Base-by-base conservation (phyloP, 1,284 basidiomycete species). In the Apiotrichum gracile region DNA sequence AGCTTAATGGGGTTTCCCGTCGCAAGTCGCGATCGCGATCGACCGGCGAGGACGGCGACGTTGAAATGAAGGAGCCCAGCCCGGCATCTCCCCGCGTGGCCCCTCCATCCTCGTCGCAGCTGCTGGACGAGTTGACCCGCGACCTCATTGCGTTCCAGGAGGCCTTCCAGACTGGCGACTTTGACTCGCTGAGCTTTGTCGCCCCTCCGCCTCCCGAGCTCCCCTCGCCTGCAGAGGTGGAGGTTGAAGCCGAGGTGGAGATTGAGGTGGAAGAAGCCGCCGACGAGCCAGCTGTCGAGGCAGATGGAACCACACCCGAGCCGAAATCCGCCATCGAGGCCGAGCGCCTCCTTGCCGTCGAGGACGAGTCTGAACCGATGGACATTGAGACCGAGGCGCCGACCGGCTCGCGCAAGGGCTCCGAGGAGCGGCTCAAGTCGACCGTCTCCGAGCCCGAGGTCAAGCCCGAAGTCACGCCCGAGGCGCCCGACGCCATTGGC, bases 111-210 rank as follows among this genome's bases (percentile, higher is more conserved):
- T 86, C 85, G 44, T 84, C 87, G 80, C 84, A 82, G 73, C 80
- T 88, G 77, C 87, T 93, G 84, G 89, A 91, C 72, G 86, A 86
- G 64, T 77, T 94, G 6, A 89, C 89, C 82, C 82, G 87, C 65
- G 89, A 92, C 68, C 74, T 93, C 38, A 88, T 90, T 59, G 78
- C 75, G 44, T 93, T 93, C 69, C 90, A 93, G 75, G 88, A 92
- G 69, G 81, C 83, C 48, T 91, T 88, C 77, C 86, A 87, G 24
- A 78, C 79, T 8, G 79, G 82, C 45, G 56, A 58, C 49, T 56
- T 56, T 47, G 57, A 51, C 39, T 48, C 39, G 34, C 27, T 57
- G 21, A 54, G 53, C 21, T 61, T 60, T 39, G 49, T 44, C 22
- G 31, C 49, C 5, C 50, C 50, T 3, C 34, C 42, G 12, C 38